Evolutionary conservation across 1,139 yeast species (phyloP).

Genomic region (Blastobotrys ciferrii): DNA sequence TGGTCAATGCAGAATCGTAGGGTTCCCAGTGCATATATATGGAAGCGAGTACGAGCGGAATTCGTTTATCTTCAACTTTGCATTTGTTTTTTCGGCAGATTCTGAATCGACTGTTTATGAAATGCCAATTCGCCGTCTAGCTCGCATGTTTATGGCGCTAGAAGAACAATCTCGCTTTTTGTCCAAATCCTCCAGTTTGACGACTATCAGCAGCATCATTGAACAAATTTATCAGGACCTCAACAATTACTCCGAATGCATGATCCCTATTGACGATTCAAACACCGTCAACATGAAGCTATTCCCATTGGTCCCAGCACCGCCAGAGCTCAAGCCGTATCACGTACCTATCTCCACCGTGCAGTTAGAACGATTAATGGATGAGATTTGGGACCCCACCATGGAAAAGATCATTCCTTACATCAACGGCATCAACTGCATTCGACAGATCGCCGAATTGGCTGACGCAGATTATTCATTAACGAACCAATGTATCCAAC

Average conservation of each 20-base stretch:
- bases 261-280: conserved; percentile 87
- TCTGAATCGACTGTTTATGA: conserved; percentile 85
- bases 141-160: conserved; percentile 82
- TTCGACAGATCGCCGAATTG: conserved; percentile 69
- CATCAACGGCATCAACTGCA: conserved; percentile 84
- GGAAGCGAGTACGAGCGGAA: conserved; percentile 80
- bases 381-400: conserved; percentile 96
- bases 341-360: conserved; percentile 92
- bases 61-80: conserved; percentile 87
- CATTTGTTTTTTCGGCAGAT: conserved; percentile 83
- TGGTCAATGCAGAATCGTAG: conserved; percentile 68
- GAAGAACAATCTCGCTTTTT: conserved; percentile 85
- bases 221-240: conserved; percentile 90
- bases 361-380: conserved; percentile 64
- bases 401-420: conserved; percentile 83
- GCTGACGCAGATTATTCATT: conserved; percentile 79
- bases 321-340: conserved; percentile 63
- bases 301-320: conserved; percentile 83
- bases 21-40: conserved; percentile 86
- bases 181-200: conserved; percentile 44
- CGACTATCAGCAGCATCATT: conserved; percentile 73
- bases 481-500: conserved; percentile 86
- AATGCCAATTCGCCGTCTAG: conserved; percentile 77
- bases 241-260: conserved; percentile 92
- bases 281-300: conserved; percentile 89